Evolutionary conservation across 345 rosid species (phyloP), one percentile per base, ranked within the genome.

Genomic region (Abelmoschus esculentus): DNA sequence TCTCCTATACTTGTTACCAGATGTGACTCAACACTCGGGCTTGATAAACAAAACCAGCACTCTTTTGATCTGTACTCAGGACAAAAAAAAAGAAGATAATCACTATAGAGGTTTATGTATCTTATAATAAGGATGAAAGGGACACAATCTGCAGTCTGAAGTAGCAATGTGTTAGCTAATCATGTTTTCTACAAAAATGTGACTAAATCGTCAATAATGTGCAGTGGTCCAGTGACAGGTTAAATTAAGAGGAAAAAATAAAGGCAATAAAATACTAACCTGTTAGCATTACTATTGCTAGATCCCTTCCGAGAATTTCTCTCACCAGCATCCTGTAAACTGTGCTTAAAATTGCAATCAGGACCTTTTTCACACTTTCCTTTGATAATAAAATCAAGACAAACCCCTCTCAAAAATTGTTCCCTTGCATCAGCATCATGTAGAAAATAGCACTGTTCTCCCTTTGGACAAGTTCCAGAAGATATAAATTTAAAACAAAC

Each of bases 361-460:
- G 92, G 96, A 65, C 98, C 98, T 76, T 81, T 89, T 83, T 90
- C 96, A 82, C 98, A 90, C 70, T 82, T 89, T 47, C 97, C 97
- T 83, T 90, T 90, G 80, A 86, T 86, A 73, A 93, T 89, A 78
- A 86, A 87, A 80, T 93, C 97, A 74, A 93, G 86, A 82, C 98
- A 93, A 76, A 89, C 97, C 69, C 98, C 98, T 81, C 91, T 83
- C 57, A 76, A 63, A 75, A 80, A 87, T 68, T 93, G 98, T 61
- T 90, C 96, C 79, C 93, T 87, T 32, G 92, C 86, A 73, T 88
- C 95, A 66, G 73, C 68, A 57, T 89, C 86, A 86, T 90, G 98
- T 66, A 44, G 78, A 73, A 89, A 93, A 80, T 86, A 74, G 84
- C 92, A 93, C 47, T 72, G 71, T 76, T 91, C 91, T 34, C 84